These are phyloP conservation scores for Diplodia corticola DNA, from an alignment of 2,329 filamentous ascomycete genomes.

Conservation along the genomic window DNA sequence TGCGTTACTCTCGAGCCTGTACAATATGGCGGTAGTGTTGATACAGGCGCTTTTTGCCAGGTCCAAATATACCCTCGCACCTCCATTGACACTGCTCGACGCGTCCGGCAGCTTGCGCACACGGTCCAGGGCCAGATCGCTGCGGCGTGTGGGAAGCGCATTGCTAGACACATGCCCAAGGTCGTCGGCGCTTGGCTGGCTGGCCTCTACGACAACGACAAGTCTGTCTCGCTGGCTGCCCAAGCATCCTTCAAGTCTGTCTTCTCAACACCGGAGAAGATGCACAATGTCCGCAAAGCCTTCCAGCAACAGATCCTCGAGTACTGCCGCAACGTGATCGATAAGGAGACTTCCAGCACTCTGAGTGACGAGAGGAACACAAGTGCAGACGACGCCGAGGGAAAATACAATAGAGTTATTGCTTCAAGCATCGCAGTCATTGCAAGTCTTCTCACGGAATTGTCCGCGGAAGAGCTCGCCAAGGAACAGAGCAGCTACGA, in stretches of 20 bases:
- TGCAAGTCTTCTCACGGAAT: constrained; percentile 52
- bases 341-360: constrained; percentile 74
- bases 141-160: constrained; percentile 68
- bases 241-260: constrained; percentile 73
- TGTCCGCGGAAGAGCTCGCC: constrained; percentile 54
- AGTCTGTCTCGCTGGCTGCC: constrained; percentile 72
- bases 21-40: constrained; percentile 41
- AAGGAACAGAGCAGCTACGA: constrained; percentile 65
- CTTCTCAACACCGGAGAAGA: constrained; percentile 78
- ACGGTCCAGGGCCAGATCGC: constrained; percentile 66
- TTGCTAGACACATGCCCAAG: constrained; percentile 75
- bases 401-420: constrained; percentile 82
- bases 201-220: constrained; percentile 84
- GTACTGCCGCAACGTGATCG: constrained; percentile 75
- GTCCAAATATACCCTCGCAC: constrained; percentile 82
- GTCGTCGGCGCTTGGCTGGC: constrained; percentile 89
- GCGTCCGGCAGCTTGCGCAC: constrained; percentile 86
- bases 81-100: constrained; percentile 85
- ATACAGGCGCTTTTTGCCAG: constrained; percentile 49
- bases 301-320: constrained; percentile 80
- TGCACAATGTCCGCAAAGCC: constrained; percentile 71
- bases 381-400: constrained; percentile 78
- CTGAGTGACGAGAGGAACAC: constrained; percentile 88
- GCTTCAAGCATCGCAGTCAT: constrained; percentile 59
- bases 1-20: constrained; percentile 49